Conservation (phyloP, 2,329 filamentous ascomycete genomes). For the Fusarium sp. region DNA sequence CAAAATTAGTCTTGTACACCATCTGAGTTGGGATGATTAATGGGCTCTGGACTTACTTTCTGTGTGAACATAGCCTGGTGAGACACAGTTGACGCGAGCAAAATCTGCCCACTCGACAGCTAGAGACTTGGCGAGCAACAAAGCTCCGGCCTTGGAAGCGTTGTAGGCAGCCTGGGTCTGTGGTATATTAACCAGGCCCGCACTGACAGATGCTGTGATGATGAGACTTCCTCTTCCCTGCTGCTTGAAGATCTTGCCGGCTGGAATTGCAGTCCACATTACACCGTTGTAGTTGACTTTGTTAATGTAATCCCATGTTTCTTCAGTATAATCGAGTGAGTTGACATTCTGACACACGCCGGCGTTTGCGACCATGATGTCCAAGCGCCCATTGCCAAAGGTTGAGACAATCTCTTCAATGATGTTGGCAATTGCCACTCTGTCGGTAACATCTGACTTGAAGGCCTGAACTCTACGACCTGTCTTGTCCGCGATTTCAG, state of each 20-base stretch:
- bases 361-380: constrained; percentile 58
- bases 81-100: constrained; percentile 55
- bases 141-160: constrained; percentile 56
- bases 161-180: constrained; percentile 58
- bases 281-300: constrained; percentile 57
- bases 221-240: constrained; percentile 52
- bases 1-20: too few relatives aligned
- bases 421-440: constrained; percentile 37
- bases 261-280: constrained; percentile 58
- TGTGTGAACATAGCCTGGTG: constrained; percentile 44
- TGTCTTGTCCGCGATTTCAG: too few relatives aligned
- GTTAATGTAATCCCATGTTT: constrained; percentile 52
- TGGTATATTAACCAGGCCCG: constrained; percentile 55
- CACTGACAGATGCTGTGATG: constrained; percentile 56
- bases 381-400: constrained; percentile 46
- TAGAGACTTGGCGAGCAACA: constrained; percentile 55
- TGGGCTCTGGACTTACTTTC: too few relatives aligned
- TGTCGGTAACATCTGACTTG: too few relatives aligned
- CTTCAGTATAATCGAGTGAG: constrained; percentile 54
- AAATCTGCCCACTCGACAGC: constrained; percentile 59
- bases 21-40: too few relatives aligned
- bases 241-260: constrained; percentile 52
- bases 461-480: too few relatives aligned
- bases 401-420: constrained; percentile 46
- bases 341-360: constrained; percentile 52